phyloP scores from a whole-genome alignment of 495 filamentous ascomycete genomes.

The Aspergillus coremiiformis region DNA sequence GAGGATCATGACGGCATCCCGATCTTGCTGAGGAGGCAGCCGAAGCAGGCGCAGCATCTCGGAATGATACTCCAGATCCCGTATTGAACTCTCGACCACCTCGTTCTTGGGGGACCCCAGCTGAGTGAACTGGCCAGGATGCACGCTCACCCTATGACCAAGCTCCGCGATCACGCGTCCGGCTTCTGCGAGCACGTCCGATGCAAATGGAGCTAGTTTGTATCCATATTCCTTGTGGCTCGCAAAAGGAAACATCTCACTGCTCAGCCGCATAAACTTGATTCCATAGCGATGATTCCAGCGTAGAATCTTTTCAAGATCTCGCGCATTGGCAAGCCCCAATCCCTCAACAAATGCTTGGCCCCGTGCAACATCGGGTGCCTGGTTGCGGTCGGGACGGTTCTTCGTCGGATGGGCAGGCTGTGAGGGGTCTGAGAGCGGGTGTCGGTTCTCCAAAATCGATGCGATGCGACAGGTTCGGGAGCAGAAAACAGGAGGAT shows the following conservation, averaged over 20 bases:
- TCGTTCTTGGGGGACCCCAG: constrained; percentile 68
- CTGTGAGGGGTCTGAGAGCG: constrained; percentile 62
- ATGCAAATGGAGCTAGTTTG: constrained; percentile 77
- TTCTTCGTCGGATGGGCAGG: constrained; percentile 78
- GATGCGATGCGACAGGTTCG: constrained; percentile 87
- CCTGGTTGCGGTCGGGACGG: constrained; percentile 63
- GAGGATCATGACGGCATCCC: constrained; percentile 88
- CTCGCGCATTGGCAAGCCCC: constrained; percentile 73
- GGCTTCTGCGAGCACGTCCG: constrained; percentile 64
- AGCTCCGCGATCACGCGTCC: constrained; percentile 72
- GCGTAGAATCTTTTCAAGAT: constrained; percentile 74
- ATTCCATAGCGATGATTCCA: constrained; percentile 95
- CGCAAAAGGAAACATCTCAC: constrained; percentile 96
- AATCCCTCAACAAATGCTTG: constrained; percentile 67
- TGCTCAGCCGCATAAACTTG: constrained; percentile 85
- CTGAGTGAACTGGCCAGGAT: constrained; percentile 92
- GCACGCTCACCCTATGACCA: constrained; percentile 80
- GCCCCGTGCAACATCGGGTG: constrained; percentile 54
- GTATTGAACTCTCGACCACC: constrained; percentile 67
- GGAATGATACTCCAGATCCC: constrained; percentile 85
- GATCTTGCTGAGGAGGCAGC: constrained; percentile 70
- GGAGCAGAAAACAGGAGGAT: constrained; percentile 83
- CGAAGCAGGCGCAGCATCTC: constrained; percentile 75
- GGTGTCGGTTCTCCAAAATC: constrained; percentile 82
- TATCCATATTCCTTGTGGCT: constrained; percentile 85